These are phyloP conservation scores for Trapa incisa DNA, from an alignment of 345 rosid species.

Conservation along the genomic window DNA sequence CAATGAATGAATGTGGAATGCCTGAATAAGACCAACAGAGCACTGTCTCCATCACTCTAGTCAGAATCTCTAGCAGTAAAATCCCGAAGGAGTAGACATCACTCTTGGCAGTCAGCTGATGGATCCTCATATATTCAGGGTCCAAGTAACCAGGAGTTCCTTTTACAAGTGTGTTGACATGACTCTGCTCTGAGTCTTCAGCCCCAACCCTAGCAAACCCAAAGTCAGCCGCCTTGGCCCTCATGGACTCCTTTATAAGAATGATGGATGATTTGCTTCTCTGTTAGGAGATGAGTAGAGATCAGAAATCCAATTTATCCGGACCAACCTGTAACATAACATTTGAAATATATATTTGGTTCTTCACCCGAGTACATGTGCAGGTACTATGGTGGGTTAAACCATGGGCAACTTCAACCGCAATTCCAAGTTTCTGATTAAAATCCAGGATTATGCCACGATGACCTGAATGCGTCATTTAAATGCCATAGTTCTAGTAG, in stretches of 20 bases:
- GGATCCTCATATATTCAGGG: conserved; percentile 90
- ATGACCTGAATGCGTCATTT: conserved; percentile 31
- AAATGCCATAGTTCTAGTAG: background rate
- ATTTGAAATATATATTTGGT: background rate
- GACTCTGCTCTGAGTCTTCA: conserved; percentile 49
- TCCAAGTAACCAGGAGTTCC: conserved; percentile 96
- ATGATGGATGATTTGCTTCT: conserved; percentile 81
- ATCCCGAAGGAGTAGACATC: conserved; percentile 91
- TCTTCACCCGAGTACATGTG: conserved; percentile 73
- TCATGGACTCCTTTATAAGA: conserved; percentile 77
- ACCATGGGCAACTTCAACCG: conserved; percentile 91
- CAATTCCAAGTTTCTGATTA: conserved; percentile 84
- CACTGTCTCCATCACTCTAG: conserved; percentile 7
- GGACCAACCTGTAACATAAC: background rate
- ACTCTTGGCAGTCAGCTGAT: conserved; percentile 78
- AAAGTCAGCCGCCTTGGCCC: conserved; percentile 94
- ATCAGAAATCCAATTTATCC: background rate
- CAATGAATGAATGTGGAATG: background rate
- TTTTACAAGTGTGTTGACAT: conserved; percentile 70
- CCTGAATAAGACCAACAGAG: background rate
- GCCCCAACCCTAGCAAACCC: conserved; percentile 84
- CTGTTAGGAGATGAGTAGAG: conserved; percentile 19
- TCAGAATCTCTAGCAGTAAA: conserved; percentile 67
- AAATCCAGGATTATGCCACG: conserved; percentile 65
- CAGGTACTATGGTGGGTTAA: conserved; percentile 47